phyloP scores from a whole-genome alignment of 352 stramenopile species.

The Phytopythium ostracodes region DNA sequence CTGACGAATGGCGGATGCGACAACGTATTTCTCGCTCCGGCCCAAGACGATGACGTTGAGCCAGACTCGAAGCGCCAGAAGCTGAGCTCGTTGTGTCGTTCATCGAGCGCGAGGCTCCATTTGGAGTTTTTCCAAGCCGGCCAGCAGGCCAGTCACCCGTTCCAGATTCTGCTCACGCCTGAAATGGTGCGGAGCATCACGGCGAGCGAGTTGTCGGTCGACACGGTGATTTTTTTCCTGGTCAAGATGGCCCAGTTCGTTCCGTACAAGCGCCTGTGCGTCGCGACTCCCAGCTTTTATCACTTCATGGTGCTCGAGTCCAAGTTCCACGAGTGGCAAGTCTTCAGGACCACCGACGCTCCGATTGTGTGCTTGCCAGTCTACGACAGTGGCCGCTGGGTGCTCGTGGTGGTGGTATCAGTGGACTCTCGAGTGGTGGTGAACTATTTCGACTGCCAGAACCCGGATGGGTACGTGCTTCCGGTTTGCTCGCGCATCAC shows the following conservation, averaged over 20 bases:
- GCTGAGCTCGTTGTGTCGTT: neutral
- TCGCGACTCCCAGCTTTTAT: neutral
- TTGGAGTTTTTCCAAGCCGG: neutral
- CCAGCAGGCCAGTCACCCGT: neutral
- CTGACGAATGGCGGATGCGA: too few species aligned
- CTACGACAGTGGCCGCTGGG: neutral
- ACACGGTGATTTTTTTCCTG: neutral
- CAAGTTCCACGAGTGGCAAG: neutral
- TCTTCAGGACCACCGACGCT: neutral
- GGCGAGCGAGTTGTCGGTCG: neutral
- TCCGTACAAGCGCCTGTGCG: neutral
- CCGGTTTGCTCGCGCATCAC: constrained; percentile 1
- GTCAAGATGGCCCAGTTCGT: neutral
- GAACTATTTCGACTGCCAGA: constrained; percentile 1
- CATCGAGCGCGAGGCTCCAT: neutral
- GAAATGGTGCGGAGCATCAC: neutral
- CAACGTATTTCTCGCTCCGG: neutral
- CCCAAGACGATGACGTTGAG: neutral
- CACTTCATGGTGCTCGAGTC: neutral
- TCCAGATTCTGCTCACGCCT: neutral
- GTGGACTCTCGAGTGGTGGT: neutral
- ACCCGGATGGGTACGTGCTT: neutral
- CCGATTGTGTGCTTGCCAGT: neutral
- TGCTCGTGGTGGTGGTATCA: neutral
- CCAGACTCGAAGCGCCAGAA: neutral